Evolutionary conservation across 169 alveolate genomes (phyloP).

Genomic region (Plasmodium falciparum): DNA sequence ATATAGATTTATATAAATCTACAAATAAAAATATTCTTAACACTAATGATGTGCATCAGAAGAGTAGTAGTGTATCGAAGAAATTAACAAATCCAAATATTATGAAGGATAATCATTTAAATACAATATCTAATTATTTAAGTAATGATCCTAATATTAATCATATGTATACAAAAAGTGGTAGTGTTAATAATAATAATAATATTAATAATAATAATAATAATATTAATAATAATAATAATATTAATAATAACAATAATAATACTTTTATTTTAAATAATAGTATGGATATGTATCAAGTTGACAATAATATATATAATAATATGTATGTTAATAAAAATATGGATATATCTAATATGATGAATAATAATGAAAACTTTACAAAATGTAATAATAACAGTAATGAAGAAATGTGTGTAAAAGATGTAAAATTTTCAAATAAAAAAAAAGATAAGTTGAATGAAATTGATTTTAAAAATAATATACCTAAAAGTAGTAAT

Average conservation of each 20-base stretch:
- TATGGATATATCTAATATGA: background rate
- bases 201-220: constrained; percentile 1
- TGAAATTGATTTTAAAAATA: constrained; percentile 48
- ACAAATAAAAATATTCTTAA: constrained; percentile 12
- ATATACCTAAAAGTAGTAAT: constrained; percentile 7
- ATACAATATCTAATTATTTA: constrained; percentile 20
- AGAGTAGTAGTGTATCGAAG: constrained; percentile 17
- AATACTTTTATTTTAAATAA: background rate
- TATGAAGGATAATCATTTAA: constrained; percentile 42
- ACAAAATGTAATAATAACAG: background rate
- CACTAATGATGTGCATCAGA: constrained; percentile 16
- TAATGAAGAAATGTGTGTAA: constrained; percentile 34
- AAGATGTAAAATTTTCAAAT: constrained; percentile 21
- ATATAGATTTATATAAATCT: constrained; percentile 12
- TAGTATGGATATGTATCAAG: constrained; percentile 26
- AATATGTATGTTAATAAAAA: background rate
- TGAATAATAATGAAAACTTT: background rate
- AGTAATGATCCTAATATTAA: constrained; percentile 15
- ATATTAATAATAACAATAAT: background rate
- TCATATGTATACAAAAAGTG: constrained; percentile 26
- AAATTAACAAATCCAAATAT: constrained; percentile 20
- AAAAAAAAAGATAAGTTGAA: constrained; percentile 52
- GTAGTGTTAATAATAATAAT: background rate
- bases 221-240: background rate
- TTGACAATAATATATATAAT: constrained; percentile 20